These are phyloP conservation scores for Nakazawaea ernobii DNA, from an alignment of 805 yeast species.

Conservation along the genomic window DNA sequence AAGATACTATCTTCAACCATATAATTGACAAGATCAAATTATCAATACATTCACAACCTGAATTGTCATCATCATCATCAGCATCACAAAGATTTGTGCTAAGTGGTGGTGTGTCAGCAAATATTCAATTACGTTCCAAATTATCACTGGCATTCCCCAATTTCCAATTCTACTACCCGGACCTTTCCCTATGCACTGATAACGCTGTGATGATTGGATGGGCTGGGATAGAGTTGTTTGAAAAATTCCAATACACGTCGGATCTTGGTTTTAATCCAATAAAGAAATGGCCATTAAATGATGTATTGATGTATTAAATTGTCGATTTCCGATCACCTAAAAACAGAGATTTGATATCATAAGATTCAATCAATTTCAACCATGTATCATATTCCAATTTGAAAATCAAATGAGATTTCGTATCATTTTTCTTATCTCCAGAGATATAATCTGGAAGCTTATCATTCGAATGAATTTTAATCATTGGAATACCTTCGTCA, in stretches of 20 bases:
- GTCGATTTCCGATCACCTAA: slow-evolving; percentile 12
- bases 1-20: slow-evolving; percentile 67
- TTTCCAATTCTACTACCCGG: slow-evolving; percentile 56
- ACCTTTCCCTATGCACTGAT: slow-evolving; percentile 74
- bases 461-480: slow-evolving; percentile 21
- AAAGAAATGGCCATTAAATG: slow-evolving; percentile 73
- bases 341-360: slow-evolving; percentile 50
- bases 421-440: slow-evolving; percentile 13
- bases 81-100: slow-evolving; percentile 46
- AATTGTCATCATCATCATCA: not conserved
- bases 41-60: slow-evolving; percentile 28
- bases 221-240: slow-evolving; percentile 89
- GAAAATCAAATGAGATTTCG: slow-evolving; percentile 62
- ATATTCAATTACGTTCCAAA: slow-evolving; percentile 45
- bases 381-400: slow-evolving; percentile 65
- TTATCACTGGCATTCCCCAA: slow-evolving; percentile 21
- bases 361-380: slow-evolving; percentile 48
- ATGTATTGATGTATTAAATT: slow-evolving; percentile 5
- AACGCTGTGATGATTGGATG: slow-evolving; percentile 97
- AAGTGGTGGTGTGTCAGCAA: slow-evolving; percentile 95
- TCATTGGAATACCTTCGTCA: slow-evolving; percentile 34
- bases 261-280: slow-evolving; percentile 55
- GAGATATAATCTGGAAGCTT: slow-evolving; percentile 13
- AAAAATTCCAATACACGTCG: slow-evolving; percentile 41
- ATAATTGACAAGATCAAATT: slow-evolving; percentile 56